phyloP scores from a whole-genome alignment of 2,329 filamentous ascomycete species.

The Didymella segeticola region DNA sequence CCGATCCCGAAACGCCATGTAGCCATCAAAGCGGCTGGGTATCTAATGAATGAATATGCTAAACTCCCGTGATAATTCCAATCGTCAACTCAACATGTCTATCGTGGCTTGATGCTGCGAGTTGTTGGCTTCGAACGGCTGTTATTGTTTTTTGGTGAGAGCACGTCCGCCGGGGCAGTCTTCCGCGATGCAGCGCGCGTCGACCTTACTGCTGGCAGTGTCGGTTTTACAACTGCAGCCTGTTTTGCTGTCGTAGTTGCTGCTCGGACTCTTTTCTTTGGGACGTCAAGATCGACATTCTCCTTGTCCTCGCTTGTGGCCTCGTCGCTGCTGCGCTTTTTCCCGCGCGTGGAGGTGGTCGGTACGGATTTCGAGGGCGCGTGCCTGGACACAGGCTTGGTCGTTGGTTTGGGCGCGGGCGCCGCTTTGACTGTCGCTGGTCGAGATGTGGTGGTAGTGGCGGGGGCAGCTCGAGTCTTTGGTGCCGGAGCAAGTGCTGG shows the following conservation, averaged over 20 bases:
- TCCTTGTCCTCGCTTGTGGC: constrained; percentile 39
- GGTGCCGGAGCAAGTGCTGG: constrained; percentile 3
- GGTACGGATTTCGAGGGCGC: constrained; percentile 21
- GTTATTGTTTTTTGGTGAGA: constrained; percentile 36
- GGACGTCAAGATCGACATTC: constrained; percentile 29
- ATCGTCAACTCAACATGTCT: constrained; percentile 22
- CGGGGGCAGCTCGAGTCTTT: constrained; percentile 12
- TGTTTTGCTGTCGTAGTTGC: constrained; percentile 19
- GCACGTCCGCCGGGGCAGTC: constrained; percentile 24
- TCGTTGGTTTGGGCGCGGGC: constrained; percentile 9
- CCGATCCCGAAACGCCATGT: constrained; percentile 17
- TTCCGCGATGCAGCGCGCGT: constrained; percentile 36
- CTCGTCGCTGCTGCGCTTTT: constrained; percentile 39
- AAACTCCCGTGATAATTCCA: constrained; percentile 21
- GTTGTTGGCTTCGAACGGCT: constrained; percentile 27
- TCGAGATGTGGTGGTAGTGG: constrained; percentile 18
- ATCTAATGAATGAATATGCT: constrained; percentile 7
- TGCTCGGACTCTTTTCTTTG: constrained; percentile 30
- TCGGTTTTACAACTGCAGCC: constrained; percentile 14
- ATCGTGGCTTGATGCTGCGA: constrained; percentile 27
- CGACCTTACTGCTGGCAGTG: constrained; percentile 20
- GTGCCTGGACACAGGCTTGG: constrained; percentile 14
- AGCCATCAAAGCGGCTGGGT: constrained; percentile 6
- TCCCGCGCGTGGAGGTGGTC: constrained; percentile 21
- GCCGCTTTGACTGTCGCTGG: constrained; percentile 14